Percentiles rank a stretch among this genome's conserved stretches.
phyloP scores from a whole-genome alignment of 1,284 basidiomycete species.

The Cryptococcus amylolentus region DNA sequence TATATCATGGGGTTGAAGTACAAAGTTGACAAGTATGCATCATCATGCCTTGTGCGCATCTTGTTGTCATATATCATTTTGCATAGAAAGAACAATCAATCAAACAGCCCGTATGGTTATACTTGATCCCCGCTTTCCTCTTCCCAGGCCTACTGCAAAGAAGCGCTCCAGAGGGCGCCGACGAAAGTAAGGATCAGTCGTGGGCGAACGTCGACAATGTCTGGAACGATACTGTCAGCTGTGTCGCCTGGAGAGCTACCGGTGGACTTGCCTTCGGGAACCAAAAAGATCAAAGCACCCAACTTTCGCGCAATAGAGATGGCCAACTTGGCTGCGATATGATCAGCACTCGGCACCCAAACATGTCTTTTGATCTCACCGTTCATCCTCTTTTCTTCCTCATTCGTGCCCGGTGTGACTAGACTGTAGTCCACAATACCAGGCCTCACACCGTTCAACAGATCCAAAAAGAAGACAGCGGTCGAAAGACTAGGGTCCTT shows the following conservation, averaged over 20 bases:
- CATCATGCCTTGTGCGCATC: background rate
- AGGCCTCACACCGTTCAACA: slow-evolving; percentile 84
- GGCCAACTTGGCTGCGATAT: slow-evolving; percentile 74
- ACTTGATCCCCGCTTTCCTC: too few relatives aligned
- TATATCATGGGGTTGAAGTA: background rate
- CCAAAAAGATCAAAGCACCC: slow-evolving; percentile 94
- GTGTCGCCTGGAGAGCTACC: background rate
- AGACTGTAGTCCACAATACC: slow-evolving; percentile 92
- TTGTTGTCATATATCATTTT: background rate
- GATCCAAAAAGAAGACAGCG: slow-evolving; percentile 88
- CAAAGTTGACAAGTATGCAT: background rate
- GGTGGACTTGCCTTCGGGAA: slow-evolving; percentile 66
- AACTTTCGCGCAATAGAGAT: slow-evolving; percentile 98
- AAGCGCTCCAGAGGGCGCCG: slow-evolving; percentile 48
- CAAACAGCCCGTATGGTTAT: too few relatives aligned
- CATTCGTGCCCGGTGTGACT: slow-evolving; percentile 65
- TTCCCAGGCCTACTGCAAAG: slow-evolving; percentile 14
- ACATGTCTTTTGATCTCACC: slow-evolving; percentile 55
- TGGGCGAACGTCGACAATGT: slow-evolving; percentile 82
- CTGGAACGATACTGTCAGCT: slow-evolving; percentile 14
- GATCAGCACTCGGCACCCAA: background rate
- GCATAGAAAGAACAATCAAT: background rate
- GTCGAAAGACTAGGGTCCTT: slow-evolving; percentile 89
- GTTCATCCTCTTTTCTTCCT: slow-evolving; percentile 89
- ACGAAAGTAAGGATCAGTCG: slow-evolving; percentile 64